These are phyloP conservation scores for Dianthus caryophyllus DNA, from an alignment of 148 eudicot genomes.

Conservation along the genomic window DNA sequence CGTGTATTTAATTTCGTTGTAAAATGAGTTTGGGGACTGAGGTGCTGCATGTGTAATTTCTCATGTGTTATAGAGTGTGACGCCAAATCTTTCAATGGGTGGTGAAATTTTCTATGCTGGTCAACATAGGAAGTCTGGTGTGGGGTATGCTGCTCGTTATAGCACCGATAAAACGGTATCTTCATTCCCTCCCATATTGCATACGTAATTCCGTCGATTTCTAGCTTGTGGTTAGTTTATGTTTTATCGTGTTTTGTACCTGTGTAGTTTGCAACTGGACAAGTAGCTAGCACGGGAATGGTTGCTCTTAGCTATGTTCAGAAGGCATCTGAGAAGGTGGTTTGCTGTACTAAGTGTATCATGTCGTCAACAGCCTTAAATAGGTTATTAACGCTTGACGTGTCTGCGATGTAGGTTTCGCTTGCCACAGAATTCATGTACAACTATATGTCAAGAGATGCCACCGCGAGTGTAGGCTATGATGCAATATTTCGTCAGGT, in stretches of 20 bases:
- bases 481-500: conserved; percentile 95
- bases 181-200: conserved; percentile 1
- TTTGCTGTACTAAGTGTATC: neutral
- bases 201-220: neutral
- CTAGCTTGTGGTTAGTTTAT: neutral
- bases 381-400: conserved; percentile 11
- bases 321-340: conserved; percentile 88
- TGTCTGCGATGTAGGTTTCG: conserved; percentile 53
- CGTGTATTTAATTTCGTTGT: neutral
- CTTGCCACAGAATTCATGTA: conserved; percentile 86
- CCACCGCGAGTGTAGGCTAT: conserved; percentile 81
- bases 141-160: conserved; percentile 93
- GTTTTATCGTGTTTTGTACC: neutral
- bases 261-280: conserved; percentile 76
- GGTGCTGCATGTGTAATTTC: neutral
- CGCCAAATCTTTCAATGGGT: conserved; percentile 71
- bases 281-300: conserved; percentile 94
- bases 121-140: conserved; percentile 85
- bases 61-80: conserved; percentile 59
- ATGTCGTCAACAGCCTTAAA: neutral
- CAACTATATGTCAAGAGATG: conserved; percentile 80
- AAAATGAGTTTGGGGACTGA: neutral
- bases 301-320: conserved; percentile 81
- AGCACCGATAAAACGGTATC: conserved; percentile 79
- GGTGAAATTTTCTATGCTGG: conserved; percentile 98